Evolutionary conservation across 2,329 filamentous ascomycete genomes (phyloP).

Genomic region (Colletotrichum cordylinicola): DNA sequence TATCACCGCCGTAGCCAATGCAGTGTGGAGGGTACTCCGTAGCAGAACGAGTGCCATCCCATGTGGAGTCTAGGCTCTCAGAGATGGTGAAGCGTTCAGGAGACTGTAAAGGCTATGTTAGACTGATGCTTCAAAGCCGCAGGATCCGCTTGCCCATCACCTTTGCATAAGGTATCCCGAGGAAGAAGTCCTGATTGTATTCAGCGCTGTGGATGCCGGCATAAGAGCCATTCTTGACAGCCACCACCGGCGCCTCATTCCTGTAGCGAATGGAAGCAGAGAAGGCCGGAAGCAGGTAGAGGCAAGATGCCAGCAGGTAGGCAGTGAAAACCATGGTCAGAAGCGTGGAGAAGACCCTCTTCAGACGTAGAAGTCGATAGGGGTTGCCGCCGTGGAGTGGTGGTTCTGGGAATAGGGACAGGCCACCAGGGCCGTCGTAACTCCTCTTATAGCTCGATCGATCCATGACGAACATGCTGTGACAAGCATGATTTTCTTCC

Average conservation of each 20-base stretch:
- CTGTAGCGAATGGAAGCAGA: not conserved
- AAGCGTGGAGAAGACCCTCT: not conserved
- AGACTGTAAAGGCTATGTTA: slow-evolving; percentile 32
- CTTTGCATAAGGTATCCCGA: slow-evolving; percentile 56
- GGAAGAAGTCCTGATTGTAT: slow-evolving; percentile 52
- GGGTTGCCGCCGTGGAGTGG: not conserved
- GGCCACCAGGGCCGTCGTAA: not conserved
- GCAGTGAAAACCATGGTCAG: slow-evolving; percentile 4
- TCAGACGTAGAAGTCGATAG: not conserved
- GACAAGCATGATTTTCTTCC: not conserved
- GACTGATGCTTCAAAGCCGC: slow-evolving; percentile 18
- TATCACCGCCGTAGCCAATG: slow-evolving; percentile 51
- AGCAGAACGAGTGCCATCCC: slow-evolving; percentile 45
- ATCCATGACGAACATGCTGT: not conserved
- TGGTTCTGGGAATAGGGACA: not conserved
- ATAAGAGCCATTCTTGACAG: slow-evolving; percentile 34
- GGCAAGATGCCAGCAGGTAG: not conserved
- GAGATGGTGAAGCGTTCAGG: slow-evolving; percentile 54
- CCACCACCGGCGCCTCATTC: slow-evolving; percentile 3
- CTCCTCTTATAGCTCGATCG: slow-evolving; percentile 2
- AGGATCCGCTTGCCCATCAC: not conserved
- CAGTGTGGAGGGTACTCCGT: slow-evolving; percentile 51
- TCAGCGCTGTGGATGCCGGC: slow-evolving; percentile 36
- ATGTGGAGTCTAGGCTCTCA: slow-evolving; percentile 51
- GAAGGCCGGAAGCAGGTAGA: not conserved